phyloP scores from a whole-genome alignment of 1,284 basidiomycete genomes.

The Amylostereum areolatum region DNA sequence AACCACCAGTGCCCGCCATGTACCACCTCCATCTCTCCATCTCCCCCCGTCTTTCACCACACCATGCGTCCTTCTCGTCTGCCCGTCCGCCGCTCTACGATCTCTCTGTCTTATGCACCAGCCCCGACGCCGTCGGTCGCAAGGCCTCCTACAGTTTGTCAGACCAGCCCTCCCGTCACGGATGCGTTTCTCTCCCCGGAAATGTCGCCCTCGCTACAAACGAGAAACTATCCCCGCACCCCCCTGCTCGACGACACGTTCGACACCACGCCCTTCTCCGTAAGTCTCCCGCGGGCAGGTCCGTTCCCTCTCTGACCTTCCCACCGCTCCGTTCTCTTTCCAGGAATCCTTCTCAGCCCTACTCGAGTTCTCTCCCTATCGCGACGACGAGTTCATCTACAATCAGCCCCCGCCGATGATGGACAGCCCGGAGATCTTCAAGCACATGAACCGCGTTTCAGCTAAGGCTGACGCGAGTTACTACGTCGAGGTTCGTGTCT shows the following conservation, averaged over 20 bases:
- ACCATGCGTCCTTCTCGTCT: conserved; percentile 8
- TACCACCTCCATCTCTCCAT: not conserved
- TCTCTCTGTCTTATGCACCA: not conserved
- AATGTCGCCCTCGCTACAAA: conserved; percentile 3
- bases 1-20: not conserved
- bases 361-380: conserved; percentile 2
- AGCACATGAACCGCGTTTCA: conserved; percentile 2
- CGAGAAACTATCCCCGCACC: conserved; percentile 5
- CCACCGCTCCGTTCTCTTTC: not conserved
- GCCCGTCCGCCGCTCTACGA: conserved; percentile 7
- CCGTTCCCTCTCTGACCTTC: not conserved
- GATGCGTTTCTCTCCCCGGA: conserved; percentile 7
- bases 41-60: not conserved
- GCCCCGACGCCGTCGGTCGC: not conserved
- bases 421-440: not conserved
- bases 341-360: conserved; percentile 14
- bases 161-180: not conserved
- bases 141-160: too few relatives aligned
- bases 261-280: conserved; percentile 15
- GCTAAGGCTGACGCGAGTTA: conserved; percentile 27
- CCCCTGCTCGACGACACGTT: conserved; percentile 13
- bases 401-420: conserved; percentile 1
- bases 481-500: conserved; percentile 29
- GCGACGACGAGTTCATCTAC: conserved; percentile 1
- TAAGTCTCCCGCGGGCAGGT: not conserved